Percentiles rank a stretch among this genome's conserved stretches.
Conservation (phyloP, 2,329 filamentous ascomycete genomes). For the Arthrocladium fulminans region DNA sequence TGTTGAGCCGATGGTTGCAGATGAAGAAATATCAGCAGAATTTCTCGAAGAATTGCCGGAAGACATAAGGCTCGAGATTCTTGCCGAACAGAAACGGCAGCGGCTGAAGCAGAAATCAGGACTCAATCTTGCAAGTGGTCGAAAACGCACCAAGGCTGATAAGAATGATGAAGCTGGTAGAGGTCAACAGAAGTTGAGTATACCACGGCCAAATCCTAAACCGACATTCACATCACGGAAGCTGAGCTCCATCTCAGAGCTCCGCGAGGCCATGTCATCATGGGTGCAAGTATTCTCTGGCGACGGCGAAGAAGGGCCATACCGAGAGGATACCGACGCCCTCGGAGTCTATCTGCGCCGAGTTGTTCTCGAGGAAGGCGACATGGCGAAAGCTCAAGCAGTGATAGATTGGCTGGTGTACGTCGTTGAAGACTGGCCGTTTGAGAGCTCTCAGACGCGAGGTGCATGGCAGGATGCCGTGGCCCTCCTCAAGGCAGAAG, state of each 20-base stretch:
- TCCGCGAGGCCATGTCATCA: slow-evolving; percentile 63
- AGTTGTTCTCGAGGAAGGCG: slow-evolving; percentile 66
- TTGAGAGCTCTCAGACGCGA: slow-evolving; percentile 36
- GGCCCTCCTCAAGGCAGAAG: slow-evolving; percentile 32
- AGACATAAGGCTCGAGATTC: slow-evolving; percentile 67
- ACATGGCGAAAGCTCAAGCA: slow-evolving; percentile 64
- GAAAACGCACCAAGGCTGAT: slow-evolving; percentile 21
- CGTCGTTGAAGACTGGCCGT: slow-evolving; percentile 30
- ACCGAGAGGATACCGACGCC: slow-evolving; percentile 65
- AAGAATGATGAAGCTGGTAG: slow-evolving; percentile 12
- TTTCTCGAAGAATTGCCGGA: slow-evolving; percentile 77
- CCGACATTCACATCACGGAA: slow-evolving; percentile 56
- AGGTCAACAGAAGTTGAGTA: slow-evolving; percentile 33
- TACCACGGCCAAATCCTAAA: slow-evolving; percentile 43
- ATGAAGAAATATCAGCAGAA: slow-evolving; percentile 49
- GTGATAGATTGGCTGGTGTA: slow-evolving; percentile 57
- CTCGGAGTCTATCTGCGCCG: slow-evolving; percentile 62
- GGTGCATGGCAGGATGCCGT: slow-evolving; percentile 36
- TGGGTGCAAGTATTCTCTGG: slow-evolving; percentile 66
- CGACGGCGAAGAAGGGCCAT: slow-evolving; percentile 77
- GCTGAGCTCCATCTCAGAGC: slow-evolving; percentile 49
- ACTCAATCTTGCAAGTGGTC: slow-evolving; percentile 34
- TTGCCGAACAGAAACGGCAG: slow-evolving; percentile 60
- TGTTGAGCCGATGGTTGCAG: slow-evolving; percentile 11
- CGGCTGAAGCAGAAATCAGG: slow-evolving; percentile 51